phyloP scores from a whole-genome alignment of 257 asterid genomes.

The Nyctanthes arbortristis region DNA sequence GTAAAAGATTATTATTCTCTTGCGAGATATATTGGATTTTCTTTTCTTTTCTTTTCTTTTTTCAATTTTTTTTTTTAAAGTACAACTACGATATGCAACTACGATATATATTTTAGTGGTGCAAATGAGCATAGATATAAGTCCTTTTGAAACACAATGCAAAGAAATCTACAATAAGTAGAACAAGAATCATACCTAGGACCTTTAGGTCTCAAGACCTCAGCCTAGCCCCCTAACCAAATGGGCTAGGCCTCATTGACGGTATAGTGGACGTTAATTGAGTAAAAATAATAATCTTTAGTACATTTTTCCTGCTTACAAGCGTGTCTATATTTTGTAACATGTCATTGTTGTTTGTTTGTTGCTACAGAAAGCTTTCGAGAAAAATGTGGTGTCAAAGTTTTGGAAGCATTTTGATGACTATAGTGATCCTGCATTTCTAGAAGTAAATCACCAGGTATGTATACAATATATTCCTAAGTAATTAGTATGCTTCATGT shows the following conservation, averaged over 20 bases:
- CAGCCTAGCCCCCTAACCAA: too few relatives aligned
- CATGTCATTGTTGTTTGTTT: constrained; percentile 17
- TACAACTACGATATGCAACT: neutral
- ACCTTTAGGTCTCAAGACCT: too few relatives aligned
- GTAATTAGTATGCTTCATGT: neutral
- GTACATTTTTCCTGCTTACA: neutral
- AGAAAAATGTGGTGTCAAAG: constrained; percentile 65
- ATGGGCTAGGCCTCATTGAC: too few relatives aligned
- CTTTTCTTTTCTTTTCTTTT: too few relatives aligned
- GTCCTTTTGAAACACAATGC: too few relatives aligned
- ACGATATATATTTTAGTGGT: too few relatives aligned
- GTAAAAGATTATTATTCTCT: too few relatives aligned
- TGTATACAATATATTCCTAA: constrained; percentile 23
- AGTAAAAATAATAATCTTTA: neutral
- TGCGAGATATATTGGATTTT: too few relatives aligned
- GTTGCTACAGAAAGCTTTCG: constrained; percentile 67
- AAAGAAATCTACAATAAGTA: too few relatives aligned
- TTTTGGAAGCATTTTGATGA: constrained; percentile 89
- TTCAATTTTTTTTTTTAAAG: neutral
- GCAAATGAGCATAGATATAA: too few relatives aligned
- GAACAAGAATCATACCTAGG: too few relatives aligned
- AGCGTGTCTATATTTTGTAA: neutral
- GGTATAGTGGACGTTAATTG: neutral
- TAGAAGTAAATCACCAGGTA: constrained; percentile 59
- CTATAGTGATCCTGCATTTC: constrained; percentile 41